A percentile compares a stretch with the other conserved stretches of the same genome.
These are phyloP conservation scores for Dictyostelium capitatum DNA, from an alignment of 78 protist species.

Conservation along the genomic window DNA sequence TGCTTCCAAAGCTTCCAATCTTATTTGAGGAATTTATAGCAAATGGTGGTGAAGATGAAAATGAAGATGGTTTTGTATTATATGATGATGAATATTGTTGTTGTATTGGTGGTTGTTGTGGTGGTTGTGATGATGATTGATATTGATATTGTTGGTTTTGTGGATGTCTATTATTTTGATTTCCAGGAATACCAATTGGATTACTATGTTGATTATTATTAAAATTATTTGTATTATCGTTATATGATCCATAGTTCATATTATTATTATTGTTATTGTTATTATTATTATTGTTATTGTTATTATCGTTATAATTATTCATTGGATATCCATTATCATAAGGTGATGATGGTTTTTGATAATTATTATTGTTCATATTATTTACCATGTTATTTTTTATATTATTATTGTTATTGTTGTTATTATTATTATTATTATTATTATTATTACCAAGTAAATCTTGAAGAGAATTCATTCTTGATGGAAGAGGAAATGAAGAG, in stretches of 20 bases:
- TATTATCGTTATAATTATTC: neutral
- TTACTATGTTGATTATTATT: neutral
- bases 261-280: neutral
- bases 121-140: neutral
- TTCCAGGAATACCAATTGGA: conserved; percentile 8
- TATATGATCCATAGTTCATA: no score
- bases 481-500: neutral
- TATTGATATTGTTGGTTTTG: neutral
- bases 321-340: neutral
- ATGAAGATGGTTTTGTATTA: neutral
- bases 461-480: conserved; percentile 21
- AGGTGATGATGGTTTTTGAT: neutral
- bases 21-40: neutral
- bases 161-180: neutral
- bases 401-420: neutral
- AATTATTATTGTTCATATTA: neutral
- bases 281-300: neutral
- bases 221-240: neutral
- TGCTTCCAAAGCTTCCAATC: neutral
- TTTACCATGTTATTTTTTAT: neutral
- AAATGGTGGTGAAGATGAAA: conserved; percentile 20
- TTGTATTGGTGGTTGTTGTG: neutral
- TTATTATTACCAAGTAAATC: neutral
- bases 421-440: neutral
- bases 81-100: conserved; percentile 25